Base-by-base conservation (phyloP, 768 basidiomycete genomes). In the Grammothele lineata region DNA sequence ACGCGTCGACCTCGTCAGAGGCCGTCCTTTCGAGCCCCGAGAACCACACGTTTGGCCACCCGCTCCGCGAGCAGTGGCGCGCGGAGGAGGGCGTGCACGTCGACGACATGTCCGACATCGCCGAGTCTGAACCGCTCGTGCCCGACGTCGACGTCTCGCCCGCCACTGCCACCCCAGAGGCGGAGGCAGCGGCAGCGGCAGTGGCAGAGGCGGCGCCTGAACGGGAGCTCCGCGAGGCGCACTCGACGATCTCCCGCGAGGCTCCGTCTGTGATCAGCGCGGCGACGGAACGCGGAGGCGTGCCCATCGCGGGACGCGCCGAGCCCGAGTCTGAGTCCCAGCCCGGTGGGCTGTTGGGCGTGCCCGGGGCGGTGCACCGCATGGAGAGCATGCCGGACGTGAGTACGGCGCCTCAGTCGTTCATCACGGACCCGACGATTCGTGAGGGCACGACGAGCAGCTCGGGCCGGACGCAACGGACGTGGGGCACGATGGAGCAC, bases 41-140 rank as follows among this genome's bases (percentile, higher is more conserved):
- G 58, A 86, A 86, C 60, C 74, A 87, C 61, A 89, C 87, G 8
- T 90, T 89, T 64, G 87, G 87, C 11, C 74, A 80, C 33, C 73
- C 73, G 0, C 65, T 81, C 62, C 60, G 73, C 45, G 61, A 73
- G 62, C 57, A 67, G 42, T 62, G 67, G 57, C 66, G 61, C 12
- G 68, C 53, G 32, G 61, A 44, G 24, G 55, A 57, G 24, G 52
- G 46, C 17, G 49, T 42, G 23, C 57, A 53, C 4, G 27, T 30
- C 27, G 27, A 30, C 27, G 56, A 55, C 21, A 44, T 53, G 0
- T 46, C 53, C 17, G 51, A 59, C 44, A 45, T 57, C 5, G 48
- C 56, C 1, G 61, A 55, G 43, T 36, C 51, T 30, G 56, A 57
- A 2, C 24, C 52, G 14, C 50, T 50, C 17, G 44, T 55, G n/a